A percentile compares a stretch with the other conserved stretches of the same genome.
These are phyloP conservation scores for Arthrobotrys entomopaga DNA, from an alignment of 2,329 filamentous ascomycete genomes.

Conservation along the genomic window DNA sequence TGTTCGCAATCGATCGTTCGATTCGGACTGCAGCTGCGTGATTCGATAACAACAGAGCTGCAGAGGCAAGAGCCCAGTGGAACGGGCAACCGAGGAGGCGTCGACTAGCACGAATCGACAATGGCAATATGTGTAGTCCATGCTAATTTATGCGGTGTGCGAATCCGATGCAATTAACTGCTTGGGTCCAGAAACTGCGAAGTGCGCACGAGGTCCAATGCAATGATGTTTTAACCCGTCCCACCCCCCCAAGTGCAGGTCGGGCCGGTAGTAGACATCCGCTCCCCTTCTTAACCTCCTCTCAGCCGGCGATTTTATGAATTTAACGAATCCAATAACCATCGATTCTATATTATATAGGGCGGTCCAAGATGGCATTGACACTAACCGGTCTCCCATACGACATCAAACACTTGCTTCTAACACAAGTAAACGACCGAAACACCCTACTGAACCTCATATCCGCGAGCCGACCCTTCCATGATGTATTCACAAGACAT, in stretches of 20 bases:
- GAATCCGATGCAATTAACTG: neutral
- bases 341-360: neutral
- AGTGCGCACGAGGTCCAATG: slow-evolving; percentile 1
- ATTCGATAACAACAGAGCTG: too few relatives aligned
- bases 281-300: slow-evolving; percentile 1
- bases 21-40: too few relatives aligned
- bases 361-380: slow-evolving; percentile 20
- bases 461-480: slow-evolving; percentile 19
- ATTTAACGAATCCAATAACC: too few relatives aligned
- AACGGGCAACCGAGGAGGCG: neutral
- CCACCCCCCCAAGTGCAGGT: neutral
- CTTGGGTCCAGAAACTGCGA: neutral
- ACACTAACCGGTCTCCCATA: slow-evolving; percentile 31
- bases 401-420: slow-evolving; percentile 39
- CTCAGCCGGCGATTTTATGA: neutral
- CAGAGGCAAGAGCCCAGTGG: neutral
- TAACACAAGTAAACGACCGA: slow-evolving; percentile 26
- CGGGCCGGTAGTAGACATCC: neutral
- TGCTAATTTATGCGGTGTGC: neutral
- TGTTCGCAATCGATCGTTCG: too few relatives aligned
- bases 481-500: slow-evolving; percentile 24
- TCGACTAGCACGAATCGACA: neutral
- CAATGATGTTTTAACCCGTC: slow-evolving; percentile 1
- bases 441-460: slow-evolving; percentile 13
- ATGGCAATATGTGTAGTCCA: too few relatives aligned